A percentile compares a stretch with the other conserved stretches of the same genome.
phyloP scores from a whole-genome alignment of 2,329 filamentous ascomycete species.

The Colletotrichum sp. region DNA sequence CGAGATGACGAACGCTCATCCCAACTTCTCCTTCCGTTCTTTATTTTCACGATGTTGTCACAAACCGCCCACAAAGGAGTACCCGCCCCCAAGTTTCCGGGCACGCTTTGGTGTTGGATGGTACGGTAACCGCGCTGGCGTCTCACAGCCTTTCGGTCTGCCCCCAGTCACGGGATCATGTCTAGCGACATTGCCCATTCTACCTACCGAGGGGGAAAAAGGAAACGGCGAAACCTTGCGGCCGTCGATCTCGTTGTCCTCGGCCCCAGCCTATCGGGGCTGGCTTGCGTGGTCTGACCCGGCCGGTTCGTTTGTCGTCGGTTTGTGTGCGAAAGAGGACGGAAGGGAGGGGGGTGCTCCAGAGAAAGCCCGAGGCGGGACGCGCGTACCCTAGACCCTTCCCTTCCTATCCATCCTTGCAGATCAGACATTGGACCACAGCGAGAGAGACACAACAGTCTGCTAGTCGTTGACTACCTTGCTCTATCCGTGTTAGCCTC shows the following conservation, averaged over 20 bases:
- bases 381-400: conserved; percentile 19
- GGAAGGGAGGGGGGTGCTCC: neutral
- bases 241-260: neutral
- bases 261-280: neutral
- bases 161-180: neutral
- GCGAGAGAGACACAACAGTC: neutral
- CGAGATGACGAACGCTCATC: conserved; percentile 9
- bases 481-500: neutral
- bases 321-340: neutral
- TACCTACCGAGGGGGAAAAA: neutral
- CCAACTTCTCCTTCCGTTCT: neutral
- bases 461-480: neutral
- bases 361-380: conserved; percentile 2
- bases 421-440: conserved; percentile 21
- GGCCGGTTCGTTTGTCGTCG: neutral
- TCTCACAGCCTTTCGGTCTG: neutral
- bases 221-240: neutral
- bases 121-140: neutral
- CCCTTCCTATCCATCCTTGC: conserved; percentile 12
- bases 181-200: neutral
- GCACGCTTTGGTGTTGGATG: neutral
- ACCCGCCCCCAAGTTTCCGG: conserved; percentile 13
- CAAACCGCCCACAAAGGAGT: neutral
- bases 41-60: neutral
- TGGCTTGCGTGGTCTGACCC: conserved; percentile 18